Base-by-base conservation (phyloP, 2,329 filamentous ascomycete genomes). In the Aspergillus fischeri region DNA sequence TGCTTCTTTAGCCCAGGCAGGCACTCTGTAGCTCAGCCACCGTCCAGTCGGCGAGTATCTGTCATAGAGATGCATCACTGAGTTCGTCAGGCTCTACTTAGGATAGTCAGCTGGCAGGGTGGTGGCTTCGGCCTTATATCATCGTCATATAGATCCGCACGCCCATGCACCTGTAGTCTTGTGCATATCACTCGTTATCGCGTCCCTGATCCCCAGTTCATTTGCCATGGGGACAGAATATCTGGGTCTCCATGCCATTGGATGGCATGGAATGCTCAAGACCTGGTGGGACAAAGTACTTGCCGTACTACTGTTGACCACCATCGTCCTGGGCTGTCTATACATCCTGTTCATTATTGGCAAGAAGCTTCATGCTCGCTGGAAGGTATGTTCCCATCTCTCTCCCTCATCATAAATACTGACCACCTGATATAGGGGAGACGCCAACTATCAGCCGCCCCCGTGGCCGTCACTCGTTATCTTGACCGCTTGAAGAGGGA, bases 271-370 rank as follows among this genome's bases (percentile, higher is more conserved):
- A 8, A 63, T 63, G 61, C 44, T 54, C 1, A 54, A 54, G 57
- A 62, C 59, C 53, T 63, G 61, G 61, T 63, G 61, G 61, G 52
- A 57, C 51, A 53, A 54, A 35, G 57, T 60, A 49, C 27, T 63
- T 3, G 61, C 61, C 8, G 54, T 50, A 3, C 62, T 57, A 38
- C 51, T 63, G 28, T 45, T 63, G 11, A 51, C 51, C 4, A 58
- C 61, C 2, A 62, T 62, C 52, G 48, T 59, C 4, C 35, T 62
- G 3, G 61, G 61, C 1, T 25, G 38, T 14, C 9, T 57, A 17
- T 63, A 58, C 48, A 53, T 63, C 21, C 27, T 63, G 24, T 58
- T 53, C 28, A 44, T 52, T 1, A 53, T 60, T n/a, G 57, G 57
- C 7, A 51, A 58, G 8, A 56, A 55, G 4, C 17, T 62, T 6